Evolutionary conservation across 2,329 filamentous ascomycete genomes (phyloP), one percentile per base, ranked within the genome.

Genomic region (Verticillium nubilum): DNA sequence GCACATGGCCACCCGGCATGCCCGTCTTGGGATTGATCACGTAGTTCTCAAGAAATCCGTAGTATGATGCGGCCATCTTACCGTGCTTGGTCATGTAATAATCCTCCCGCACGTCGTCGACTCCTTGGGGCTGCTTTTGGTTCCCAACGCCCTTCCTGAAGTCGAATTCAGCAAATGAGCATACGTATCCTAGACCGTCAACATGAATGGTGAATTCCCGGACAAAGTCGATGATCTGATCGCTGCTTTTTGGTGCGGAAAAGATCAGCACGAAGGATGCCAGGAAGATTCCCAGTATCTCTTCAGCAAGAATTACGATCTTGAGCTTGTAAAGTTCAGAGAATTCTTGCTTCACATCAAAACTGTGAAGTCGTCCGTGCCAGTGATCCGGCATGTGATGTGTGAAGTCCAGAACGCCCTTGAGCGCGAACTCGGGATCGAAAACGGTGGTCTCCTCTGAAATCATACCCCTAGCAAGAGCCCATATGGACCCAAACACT

Each of bases 51-150:
- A 97, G 79, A 72, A 99, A 99, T 2, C 93, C 92, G 68, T 95
- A 93, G 71, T 97, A 95, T 0, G 94, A 98, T 17, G 92, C 91
- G n/a, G 95, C 88, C 91, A 99, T 97, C 77, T 99, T 99, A 63
- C 93, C 91, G 68, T 99, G 93, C 70, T 97, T 97, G 10, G 92
- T 92, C 25, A 91, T 87, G 70, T 95, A 98, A 72, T 98, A 98
- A 66, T 97, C 93, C 61, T 95, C 91, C 12, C 95, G 86, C 10
- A 92, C 83, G 70, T 92, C 89, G 63, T 67, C 72, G 58, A 65
- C 71, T 61, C 61, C 74, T 12, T 73, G 74, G 37, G 71, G 70
- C 17, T 73, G 73, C 57, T 72, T 76, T 4, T 71, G 71, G 27
- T 77, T 76, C 15, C 76, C 77, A 25, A 88, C 80, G 26, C 88